Base-by-base conservation (phyloP, 345 rosid genomes). In the Eucalyptus caleyi region DNA sequence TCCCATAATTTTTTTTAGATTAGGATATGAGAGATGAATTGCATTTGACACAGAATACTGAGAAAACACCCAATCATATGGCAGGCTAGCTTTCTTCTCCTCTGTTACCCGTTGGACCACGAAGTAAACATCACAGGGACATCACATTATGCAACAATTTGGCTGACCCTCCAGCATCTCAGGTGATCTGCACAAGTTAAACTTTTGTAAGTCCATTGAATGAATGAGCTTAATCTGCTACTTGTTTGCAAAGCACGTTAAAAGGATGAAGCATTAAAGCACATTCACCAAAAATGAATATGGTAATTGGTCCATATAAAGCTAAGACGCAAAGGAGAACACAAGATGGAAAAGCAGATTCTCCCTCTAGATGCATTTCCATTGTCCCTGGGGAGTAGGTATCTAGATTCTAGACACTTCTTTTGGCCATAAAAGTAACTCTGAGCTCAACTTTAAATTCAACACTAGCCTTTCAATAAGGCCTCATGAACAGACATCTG, bases 71-170 rank as follows among this genome's bases (percentile, higher is more conserved):
- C 27, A 11, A 21, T 77, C 30, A 23, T 77, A 40, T 3, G 47
- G 85, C 30, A 77, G 85, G 85, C 85, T 77, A 77, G 85, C 85
- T 77, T 77, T 23, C 85, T 77, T 77, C 85, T 77, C 85, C 85
- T 77, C 47, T 40, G 85, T 77, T 21, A 77, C 47, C 47, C 9
- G 9, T 77, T 23, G 85, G 47, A 77, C 30, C 47, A 77, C 1
- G 47, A 12, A 77, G 85, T 37, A 72, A 77, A 77, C 85, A 77
- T 77, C 47, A 40, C 16, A 26, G 30, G 9, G 44, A 77, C 85
- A 86, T 97, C 96, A 97, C 98, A 96, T 97, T 90, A 96, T 91
- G 92, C 96, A 91, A 90, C 99, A 97, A 91, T 94, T 95, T 23
- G 92, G 89, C 93, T 97, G 97, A 88, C 96, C 92, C 80, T 94